phyloP scores from a whole-genome alignment of 441 rosid genomes.

The Theobroma grandiflorum region DNA sequence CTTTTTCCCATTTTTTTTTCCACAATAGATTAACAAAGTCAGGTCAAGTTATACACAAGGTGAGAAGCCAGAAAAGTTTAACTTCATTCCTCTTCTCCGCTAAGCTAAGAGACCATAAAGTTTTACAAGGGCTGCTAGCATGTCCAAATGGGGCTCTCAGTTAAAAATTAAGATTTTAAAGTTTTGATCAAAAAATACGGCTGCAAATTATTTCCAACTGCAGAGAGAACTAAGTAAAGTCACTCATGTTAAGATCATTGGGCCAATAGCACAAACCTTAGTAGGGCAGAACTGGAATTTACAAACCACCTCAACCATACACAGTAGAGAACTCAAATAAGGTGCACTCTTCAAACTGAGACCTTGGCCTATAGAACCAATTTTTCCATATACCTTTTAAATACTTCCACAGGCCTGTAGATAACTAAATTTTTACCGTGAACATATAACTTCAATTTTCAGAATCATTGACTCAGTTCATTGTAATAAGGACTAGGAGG shows the following conservation, averaged over 20 bases:
- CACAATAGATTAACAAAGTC: slow-evolving; percentile 3
- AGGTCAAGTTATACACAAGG: background rate
- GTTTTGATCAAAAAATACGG: background rate
- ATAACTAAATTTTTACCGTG: background rate
- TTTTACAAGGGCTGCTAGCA: background rate
- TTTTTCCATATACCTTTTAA: background rate
- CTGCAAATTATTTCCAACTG: background rate
- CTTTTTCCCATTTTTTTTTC: background rate
- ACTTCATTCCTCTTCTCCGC: slow-evolving; percentile 17
- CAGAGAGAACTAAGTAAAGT: background rate
- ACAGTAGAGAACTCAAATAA: background rate
- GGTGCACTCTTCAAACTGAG: background rate
- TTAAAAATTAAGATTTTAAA: background rate
- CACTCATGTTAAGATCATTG: background rate
- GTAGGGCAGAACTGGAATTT: background rate
- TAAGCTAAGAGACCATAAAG: slow-evolving; percentile 8
- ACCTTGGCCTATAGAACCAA: background rate
- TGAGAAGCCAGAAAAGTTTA: slow-evolving; percentile 1
- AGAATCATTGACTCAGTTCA: background rate
- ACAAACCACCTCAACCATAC: background rate
- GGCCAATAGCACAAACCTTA: background rate
- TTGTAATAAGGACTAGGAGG: too few relatives aligned
- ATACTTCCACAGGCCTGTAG: background rate
- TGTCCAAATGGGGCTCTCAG: background rate
- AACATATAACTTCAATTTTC: background rate